Evolutionary conservation across 1,284 basidiomycete species (phyloP), one percentile per base, ranked within the genome.

Genomic region (Anthracocystis panici-leucophaei): DNA sequence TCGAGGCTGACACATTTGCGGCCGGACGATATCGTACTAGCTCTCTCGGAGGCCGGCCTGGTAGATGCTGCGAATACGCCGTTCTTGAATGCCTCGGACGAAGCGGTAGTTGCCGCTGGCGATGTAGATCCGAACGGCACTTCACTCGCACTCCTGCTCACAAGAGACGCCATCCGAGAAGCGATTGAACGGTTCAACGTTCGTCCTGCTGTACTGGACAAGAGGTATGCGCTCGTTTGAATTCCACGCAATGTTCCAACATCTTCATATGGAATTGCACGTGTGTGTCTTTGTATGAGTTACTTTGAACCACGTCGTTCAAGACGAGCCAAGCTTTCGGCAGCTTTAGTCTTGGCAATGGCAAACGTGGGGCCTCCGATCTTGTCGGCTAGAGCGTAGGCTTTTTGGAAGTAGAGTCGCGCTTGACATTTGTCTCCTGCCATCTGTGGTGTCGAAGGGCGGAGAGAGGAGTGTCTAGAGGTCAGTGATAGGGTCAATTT

Each of bases 1-100:
- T 91, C 93, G 4, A 87, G 88, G 12, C 92, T 92, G 14, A 94
- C 93, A 45, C 91, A 93, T 85, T 86, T 98, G 57, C 89, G 93
- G 2, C 85, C 90, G 0, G 94, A 97, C 72, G 95, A 98, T 82
- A 90, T 91, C 0, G 91, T 93, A 0, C 93, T 95, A 84, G 92
- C 94, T 1, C 86, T 98, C 59, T 91, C 92, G 59, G 94, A 97
- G 83, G 91, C 92, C 57, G 94, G 94, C 18, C 87, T 98, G 61
- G 87, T 97, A 20, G 86, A 85, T 54, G 86, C 87, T 44, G 86
- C 86, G 2, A 33, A 25, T 6, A 51, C 52, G 11, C 53, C 60
- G 8, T 55, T 51, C 25, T 45, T 74, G 1, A 35, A 56, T 21
- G n/a, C 46, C 18, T 23, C 42, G 14, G 66, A 67, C 29, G 54